Percentiles rank a stretch among this genome's conserved stretches.
Evolutionary conservation across 164 flowering plant genomes (phyloP).

Genomic region (Macadamia integrifolia): DNA sequence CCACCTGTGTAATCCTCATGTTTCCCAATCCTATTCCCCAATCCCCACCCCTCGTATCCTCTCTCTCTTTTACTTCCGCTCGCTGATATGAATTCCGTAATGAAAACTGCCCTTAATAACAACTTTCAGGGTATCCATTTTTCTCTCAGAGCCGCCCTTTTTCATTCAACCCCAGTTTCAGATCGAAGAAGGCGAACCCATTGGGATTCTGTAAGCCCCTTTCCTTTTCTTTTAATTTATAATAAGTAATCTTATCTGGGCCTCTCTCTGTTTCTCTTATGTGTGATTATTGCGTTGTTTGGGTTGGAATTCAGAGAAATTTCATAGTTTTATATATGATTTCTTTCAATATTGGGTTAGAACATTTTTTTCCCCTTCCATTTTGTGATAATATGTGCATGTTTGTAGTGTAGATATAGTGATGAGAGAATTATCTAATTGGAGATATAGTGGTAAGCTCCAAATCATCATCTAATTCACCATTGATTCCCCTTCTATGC

Average conservation of each 20-base stretch:
- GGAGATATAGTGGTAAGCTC: not conserved
- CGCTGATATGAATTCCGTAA: slow-evolving; percentile 15
- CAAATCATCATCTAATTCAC: not conserved
- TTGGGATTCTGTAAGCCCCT: slow-evolving; percentile 39
- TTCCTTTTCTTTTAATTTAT: not conserved
- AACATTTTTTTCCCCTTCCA: too few relatives aligned
- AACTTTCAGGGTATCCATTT: slow-evolving; percentile 14
- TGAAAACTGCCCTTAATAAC: slow-evolving; percentile 25
- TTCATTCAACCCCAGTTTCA: slow-evolving; percentile 56
- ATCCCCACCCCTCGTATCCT: slow-evolving; percentile 1
- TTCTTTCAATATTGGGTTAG: too few relatives aligned
- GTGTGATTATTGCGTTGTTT: not conserved
- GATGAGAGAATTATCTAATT: not conserved
- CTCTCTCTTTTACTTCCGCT: slow-evolving; percentile 6
- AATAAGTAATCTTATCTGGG: not conserved
- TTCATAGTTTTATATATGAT: not conserved
- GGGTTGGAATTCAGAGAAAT: not conserved
- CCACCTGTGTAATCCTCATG: slow-evolving; percentile 4
- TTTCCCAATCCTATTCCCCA: not conserved
- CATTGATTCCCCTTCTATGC: not conserved
- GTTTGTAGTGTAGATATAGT: too few relatives aligned
- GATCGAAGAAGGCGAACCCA: slow-evolving; percentile 46
- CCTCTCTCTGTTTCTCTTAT: not conserved
- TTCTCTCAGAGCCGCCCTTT: slow-evolving; percentile 30
- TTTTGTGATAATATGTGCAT: too few relatives aligned